Conservation (phyloP, 371 early-diverging fungal genomes). For the Lichtheimia ornata region DNA sequence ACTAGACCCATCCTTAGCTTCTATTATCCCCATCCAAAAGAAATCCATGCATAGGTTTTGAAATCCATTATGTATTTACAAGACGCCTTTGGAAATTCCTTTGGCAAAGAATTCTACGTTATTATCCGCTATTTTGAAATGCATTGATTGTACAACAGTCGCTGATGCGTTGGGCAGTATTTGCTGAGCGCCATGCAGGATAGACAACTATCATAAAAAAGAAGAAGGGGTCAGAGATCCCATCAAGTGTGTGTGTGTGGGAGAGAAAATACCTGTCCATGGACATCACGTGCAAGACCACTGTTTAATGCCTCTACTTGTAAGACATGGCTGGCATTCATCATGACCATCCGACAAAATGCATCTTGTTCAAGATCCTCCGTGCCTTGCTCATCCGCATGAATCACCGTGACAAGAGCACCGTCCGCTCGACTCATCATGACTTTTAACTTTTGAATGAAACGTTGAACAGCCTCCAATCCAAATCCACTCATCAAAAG, state of each 20-base stretch:
- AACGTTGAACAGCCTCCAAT: conserved; percentile 38
- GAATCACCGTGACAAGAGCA: conserved; percentile 58
- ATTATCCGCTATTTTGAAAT: conserved; percentile 69
- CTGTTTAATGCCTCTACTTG: conserved; percentile 63
- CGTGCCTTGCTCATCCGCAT: conserved; percentile 58
- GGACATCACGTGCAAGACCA: conserved; percentile 68
- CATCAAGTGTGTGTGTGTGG: no score
- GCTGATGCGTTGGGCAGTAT: conserved; percentile 8
- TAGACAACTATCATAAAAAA: conserved; percentile 31
- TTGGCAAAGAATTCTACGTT: conserved; percentile 72
- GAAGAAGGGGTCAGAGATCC: no score
- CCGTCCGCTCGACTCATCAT: conserved; percentile 52
- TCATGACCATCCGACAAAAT: conserved; percentile 52
- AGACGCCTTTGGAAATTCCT: conserved; percentile 53
- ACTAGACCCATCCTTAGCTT: no score
- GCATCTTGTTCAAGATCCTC: conserved; percentile 58
- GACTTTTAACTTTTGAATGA: conserved; percentile 48
- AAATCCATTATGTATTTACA: neutral
- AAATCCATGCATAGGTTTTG: no score
- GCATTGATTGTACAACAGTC: conserved; percentile 44
- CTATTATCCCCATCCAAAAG: no score
- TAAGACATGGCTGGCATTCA: conserved; percentile 54
- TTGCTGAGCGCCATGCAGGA: conserved; percentile 52
- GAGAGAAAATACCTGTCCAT: conserved; percentile 57
- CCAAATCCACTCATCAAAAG: conserved; percentile 58